phyloP scores from a whole-genome alignment of 305 asterid species.

The Solanum chacoense region DNA sequence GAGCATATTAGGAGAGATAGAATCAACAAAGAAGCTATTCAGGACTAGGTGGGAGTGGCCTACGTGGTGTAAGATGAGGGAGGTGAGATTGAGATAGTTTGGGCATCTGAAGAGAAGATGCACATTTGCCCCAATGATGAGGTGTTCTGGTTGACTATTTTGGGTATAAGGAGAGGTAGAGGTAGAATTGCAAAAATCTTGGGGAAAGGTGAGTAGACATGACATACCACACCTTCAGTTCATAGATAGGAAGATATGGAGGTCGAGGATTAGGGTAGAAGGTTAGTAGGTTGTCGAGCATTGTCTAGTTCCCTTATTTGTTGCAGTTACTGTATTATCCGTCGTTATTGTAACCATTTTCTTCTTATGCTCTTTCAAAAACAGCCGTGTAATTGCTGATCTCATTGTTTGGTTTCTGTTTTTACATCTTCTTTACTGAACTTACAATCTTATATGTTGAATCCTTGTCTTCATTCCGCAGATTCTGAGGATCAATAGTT shows the following conservation, averaged over 20 bases:
- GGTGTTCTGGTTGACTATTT: neutral
- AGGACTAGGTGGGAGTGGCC: neutral
- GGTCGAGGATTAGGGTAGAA: neutral
- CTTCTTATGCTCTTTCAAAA: neutral
- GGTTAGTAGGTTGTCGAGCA: neutral
- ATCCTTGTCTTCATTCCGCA: neutral
- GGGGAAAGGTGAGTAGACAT: neutral
- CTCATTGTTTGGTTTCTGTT: neutral
- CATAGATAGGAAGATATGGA: neutral
- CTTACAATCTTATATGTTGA: neutral
- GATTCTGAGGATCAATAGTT: neutral
- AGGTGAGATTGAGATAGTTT: neutral
- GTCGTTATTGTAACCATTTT: neutral
- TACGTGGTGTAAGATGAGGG: neutral
- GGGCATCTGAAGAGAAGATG: neutral
- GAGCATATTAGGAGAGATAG: neutral
- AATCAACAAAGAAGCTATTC: neutral
- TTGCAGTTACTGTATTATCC: neutral
- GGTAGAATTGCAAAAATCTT: neutral
- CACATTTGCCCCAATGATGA: neutral
- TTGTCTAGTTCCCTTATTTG: neutral
- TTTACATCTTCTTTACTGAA: neutral
- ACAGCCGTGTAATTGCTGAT: neutral
- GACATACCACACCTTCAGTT: neutral
- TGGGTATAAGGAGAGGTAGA: neutral